phyloP scores from a whole-genome alignment of 257 asterid genomes.

The Eucommia ulmoides region DNA sequence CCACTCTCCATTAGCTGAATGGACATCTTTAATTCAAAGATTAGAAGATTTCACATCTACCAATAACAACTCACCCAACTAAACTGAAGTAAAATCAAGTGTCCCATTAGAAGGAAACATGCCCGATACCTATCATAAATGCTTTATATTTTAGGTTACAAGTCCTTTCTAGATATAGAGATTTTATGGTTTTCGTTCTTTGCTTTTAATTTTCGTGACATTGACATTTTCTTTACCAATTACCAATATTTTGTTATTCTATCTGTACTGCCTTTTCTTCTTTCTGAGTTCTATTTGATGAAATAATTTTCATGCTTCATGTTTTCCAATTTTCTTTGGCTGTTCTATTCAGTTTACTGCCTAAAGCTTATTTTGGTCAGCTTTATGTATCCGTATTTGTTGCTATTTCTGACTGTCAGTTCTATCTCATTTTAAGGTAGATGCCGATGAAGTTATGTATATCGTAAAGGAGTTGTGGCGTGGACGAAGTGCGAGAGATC shows the following conservation, averaged over 20 bases:
- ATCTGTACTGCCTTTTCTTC: neutral
- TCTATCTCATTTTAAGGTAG: slow-evolving; percentile 49
- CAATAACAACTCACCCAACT: too few species aligned
- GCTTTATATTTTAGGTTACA: too few species aligned
- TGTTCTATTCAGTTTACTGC: neutral
- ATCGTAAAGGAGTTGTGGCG: slow-evolving; percentile 88
- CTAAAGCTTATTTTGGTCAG: too few species aligned
- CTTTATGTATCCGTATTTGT: too few species aligned
- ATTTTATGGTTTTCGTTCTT: neutral
- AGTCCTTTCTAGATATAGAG: neutral
- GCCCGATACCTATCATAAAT: too few species aligned
- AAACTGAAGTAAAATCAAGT: too few species aligned
- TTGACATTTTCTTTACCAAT: neutral
- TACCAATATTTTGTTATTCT: neutral
- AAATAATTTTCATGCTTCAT: neutral
- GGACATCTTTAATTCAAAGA: too few species aligned
- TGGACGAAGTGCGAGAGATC: slow-evolving; percentile 91
- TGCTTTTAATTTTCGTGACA: neutral
- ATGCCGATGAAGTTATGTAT: slow-evolving; percentile 82
- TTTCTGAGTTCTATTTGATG: neutral
- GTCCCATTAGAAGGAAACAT: too few species aligned
- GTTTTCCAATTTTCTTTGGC: neutral
- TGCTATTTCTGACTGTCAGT: too few species aligned
- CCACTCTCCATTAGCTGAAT: too few species aligned
- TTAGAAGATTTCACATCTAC: too few species aligned